These are phyloP conservation scores for Capniomyces stellatus DNA, from an alignment of 371 early-diverging fungal genomes.

Conservation along the genomic window DNA sequence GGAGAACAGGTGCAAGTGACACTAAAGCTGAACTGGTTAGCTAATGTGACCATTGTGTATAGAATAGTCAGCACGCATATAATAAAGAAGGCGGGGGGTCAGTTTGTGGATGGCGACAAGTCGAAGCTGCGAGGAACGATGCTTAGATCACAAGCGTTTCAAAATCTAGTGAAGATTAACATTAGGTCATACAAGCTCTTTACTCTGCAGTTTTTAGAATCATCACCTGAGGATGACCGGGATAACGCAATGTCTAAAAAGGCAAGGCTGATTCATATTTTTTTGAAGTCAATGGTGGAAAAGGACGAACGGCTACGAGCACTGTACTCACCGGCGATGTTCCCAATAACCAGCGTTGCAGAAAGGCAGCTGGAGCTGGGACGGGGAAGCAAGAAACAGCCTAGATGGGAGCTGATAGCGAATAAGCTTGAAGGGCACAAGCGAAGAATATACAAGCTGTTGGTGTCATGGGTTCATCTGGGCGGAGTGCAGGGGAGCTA, in stretches of 20 bases:
- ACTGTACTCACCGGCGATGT: constrained; percentile 8
- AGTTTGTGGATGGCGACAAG: not conserved
- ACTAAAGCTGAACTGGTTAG: constrained; percentile 59
- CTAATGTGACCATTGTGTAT: constrained; percentile 72
- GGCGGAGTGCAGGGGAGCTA: not conserved
- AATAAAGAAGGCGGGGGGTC: not conserved
- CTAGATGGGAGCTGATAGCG: not conserved
- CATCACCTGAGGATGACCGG: constrained; percentile 2
- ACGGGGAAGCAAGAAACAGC: not conserved
- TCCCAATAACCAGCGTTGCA: not conserved
- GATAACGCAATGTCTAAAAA: constrained; percentile 12
- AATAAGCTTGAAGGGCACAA: constrained; percentile 8
- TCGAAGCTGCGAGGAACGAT: not conserved
- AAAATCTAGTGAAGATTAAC: constrained; percentile 21
- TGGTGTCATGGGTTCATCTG: not conserved
- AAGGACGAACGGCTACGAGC: constrained; percentile 21
- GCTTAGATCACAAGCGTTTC: not conserved
- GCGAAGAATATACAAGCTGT: not conserved
- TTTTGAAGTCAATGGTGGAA: constrained; percentile 14
- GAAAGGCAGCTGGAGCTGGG: constrained; percentile 1
- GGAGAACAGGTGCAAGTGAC: constrained; percentile 37
- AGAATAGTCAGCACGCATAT: constrained; percentile 33
- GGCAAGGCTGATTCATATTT: constrained; percentile 13
- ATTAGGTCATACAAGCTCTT: constrained; percentile 22
- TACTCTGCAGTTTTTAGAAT: constrained; percentile 14